Evolutionary conservation across 805 yeast genomes (phyloP).

Genomic region (Yarrowia sp.): DNA sequence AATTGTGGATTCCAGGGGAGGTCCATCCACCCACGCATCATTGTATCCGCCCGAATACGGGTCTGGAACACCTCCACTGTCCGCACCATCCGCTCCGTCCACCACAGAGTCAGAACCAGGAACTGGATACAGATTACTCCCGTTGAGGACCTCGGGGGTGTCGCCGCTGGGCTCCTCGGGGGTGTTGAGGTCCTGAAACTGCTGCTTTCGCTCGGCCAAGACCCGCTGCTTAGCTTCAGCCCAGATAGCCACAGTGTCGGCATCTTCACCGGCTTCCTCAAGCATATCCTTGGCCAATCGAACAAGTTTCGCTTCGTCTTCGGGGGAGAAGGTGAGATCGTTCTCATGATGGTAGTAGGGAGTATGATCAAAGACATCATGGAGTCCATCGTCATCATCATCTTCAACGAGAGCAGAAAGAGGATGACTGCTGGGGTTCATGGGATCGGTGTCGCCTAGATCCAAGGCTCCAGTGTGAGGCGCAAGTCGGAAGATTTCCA

Average conservation of each 20-base stretch:
- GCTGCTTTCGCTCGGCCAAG: not conserved
- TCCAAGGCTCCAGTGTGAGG: not conserved
- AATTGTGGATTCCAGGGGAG: constrained; percentile 18
- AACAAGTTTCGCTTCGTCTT: constrained; percentile 21
- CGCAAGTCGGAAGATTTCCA: constrained; percentile 12
- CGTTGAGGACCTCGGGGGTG: constrained; percentile 20
- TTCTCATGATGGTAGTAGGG: constrained; percentile 17
- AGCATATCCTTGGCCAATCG: constrained; percentile 16
- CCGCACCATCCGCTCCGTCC: constrained; percentile 22
- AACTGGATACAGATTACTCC: constrained; percentile 30
- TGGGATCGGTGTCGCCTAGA: constrained; percentile 11
- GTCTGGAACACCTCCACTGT: constrained; percentile 20
- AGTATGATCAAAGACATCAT: constrained; percentile 13
- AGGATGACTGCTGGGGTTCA: constrained; percentile 23
- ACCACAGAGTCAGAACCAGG: constrained; percentile 21
- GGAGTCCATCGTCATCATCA: constrained; percentile 10
- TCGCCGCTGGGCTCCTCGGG: constrained; percentile 27
- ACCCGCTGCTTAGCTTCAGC: constrained; percentile 19
- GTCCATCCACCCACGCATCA: constrained; percentile 9
- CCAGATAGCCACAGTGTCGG: constrained; percentile 5
- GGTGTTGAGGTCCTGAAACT: not conserved
- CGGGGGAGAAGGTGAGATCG: constrained; percentile 15
- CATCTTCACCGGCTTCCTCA: constrained; percentile 8
- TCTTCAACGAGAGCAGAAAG: not conserved
- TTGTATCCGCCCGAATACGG: not conserved